A percentile compares a stretch with the other conserved stretches of the same genome.
These are phyloP conservation scores for Xylariaceae sp. DNA, from an alignment of 2,329 filamentous ascomycete species.

Conservation along the genomic window DNA sequence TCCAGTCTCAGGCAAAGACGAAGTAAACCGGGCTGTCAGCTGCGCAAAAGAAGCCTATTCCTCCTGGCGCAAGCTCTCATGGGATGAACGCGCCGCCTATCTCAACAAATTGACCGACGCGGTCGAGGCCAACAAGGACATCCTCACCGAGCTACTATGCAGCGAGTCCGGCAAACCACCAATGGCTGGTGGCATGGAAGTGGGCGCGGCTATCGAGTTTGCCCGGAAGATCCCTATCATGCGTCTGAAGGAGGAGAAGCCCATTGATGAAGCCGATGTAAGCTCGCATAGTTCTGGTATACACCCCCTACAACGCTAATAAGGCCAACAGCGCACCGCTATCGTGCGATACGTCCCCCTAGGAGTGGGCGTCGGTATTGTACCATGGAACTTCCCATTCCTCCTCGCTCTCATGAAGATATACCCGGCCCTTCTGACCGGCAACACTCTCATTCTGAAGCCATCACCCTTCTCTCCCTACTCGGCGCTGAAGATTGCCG, in stretches of 20 bases:
- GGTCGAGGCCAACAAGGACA: slow-evolving; percentile 12
- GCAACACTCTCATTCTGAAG: slow-evolving; percentile 52
- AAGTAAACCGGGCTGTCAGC: slow-evolving; percentile 46
- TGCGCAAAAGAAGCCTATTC: slow-evolving; percentile 44
- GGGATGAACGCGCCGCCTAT: slow-evolving; percentile 29
- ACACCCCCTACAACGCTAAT: neutral
- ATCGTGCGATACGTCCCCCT: slow-evolving; percentile 37
- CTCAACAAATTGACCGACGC: slow-evolving; percentile 22
- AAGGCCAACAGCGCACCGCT: slow-evolving; percentile 22
- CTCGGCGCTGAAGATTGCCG: slow-evolving; percentile 50
- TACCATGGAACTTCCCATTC: slow-evolving; percentile 56
- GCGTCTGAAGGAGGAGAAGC: slow-evolving; percentile 21
- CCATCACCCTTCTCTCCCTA: slow-evolving; percentile 48
- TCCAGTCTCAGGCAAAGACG: slow-evolving; percentile 41
- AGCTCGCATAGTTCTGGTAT: neutral
- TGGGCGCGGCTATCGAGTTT: neutral
- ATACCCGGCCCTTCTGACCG: slow-evolving; percentile 50
- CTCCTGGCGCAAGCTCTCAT: slow-evolving; percentile 38
- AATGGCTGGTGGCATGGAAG: slow-evolving; percentile 1
- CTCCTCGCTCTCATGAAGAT: slow-evolving; percentile 49
- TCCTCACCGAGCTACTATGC: slow-evolving; percentile 14
- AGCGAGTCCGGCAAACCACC: slow-evolving; percentile 22
- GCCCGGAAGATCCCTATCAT: slow-evolving; percentile 9
- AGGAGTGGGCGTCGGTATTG: slow-evolving; percentile 43
- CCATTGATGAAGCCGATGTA: slow-evolving; percentile 16